These are phyloP conservation scores for Saprolegnia diclina DNA, from an alignment of 352 stramenopile species.

Conservation along the genomic window DNA sequence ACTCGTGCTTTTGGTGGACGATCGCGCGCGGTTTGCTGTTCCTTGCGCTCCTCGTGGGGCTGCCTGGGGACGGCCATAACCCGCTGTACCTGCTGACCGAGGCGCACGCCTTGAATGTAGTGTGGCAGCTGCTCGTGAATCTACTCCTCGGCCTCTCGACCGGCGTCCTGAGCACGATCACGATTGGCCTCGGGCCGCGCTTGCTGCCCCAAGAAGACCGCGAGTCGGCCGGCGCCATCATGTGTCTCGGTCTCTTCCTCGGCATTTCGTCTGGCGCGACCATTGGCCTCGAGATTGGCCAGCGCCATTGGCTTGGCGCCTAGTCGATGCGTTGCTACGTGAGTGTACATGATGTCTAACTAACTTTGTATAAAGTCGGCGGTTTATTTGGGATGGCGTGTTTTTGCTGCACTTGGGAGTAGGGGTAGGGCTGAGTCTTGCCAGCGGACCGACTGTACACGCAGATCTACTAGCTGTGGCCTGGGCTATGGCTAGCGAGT, in stretches of 20 bases:
- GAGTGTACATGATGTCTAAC: not conserved
- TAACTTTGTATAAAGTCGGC: not conserved
- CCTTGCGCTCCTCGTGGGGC: conserved; percentile 43
- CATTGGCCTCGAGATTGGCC: conserved; percentile 43
- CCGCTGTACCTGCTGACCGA: not conserved
- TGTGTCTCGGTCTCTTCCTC: conserved; percentile 52
- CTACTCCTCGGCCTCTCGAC: conserved; percentile 42
- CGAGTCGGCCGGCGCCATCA: conserved; percentile 45
- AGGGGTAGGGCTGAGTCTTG: too few relatives aligned
- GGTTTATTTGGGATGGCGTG: not conserved
- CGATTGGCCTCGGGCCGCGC: conserved; percentile 45
- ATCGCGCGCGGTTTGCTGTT: conserved; percentile 43
- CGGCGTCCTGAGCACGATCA: conserved; percentile 51
- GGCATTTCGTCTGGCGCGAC: conserved; percentile 40
- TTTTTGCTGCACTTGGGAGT: too few relatives aligned
- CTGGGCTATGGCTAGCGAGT: too few relatives aligned
- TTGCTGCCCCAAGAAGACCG: conserved; percentile 46
- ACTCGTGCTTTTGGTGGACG: conserved; percentile 36
- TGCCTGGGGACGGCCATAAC: conserved; percentile 32
- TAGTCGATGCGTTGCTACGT: conserved; percentile 11
- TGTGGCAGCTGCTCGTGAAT: conserved; percentile 32
- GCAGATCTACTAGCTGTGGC: too few relatives aligned
- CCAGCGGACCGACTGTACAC: too few relatives aligned
- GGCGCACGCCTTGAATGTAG: not conserved
- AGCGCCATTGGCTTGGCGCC: conserved; percentile 39